Conservation (phyloP, 352 stramenopile species). For the Pythium myriotylum region DNA sequence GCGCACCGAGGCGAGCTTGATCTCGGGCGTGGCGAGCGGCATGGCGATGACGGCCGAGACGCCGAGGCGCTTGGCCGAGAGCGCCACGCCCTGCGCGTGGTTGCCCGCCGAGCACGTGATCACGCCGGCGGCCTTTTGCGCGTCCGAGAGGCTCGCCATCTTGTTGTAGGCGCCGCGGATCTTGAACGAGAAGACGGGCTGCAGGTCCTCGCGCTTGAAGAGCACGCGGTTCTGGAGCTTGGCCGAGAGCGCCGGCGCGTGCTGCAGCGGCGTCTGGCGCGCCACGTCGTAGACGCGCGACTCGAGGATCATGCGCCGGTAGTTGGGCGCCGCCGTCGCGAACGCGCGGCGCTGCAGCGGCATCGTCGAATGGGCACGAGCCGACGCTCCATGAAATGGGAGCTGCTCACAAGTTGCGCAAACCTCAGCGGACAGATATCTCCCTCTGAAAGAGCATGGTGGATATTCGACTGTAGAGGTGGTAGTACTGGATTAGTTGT, state of each 20-base stretch:
- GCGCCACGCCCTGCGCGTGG: constrained; percentile 97
- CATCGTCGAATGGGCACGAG: too few relatives aligned
- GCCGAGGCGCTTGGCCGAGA: constrained; percentile 92
- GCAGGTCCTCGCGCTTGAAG: constrained; percentile 97
- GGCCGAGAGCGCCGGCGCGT: constrained; percentile 65
- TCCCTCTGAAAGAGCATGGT: too few relatives aligned
- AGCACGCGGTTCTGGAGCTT: constrained; percentile 78
- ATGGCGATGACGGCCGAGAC: constrained; percentile 97
- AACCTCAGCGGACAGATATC: too few relatives aligned
- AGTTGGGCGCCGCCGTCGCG: constrained; percentile 45
- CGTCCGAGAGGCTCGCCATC: constrained; percentile 90
- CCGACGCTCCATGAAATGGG: too few relatives aligned
- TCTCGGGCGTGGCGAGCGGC: constrained; percentile 96
- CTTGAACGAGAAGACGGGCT: constrained; percentile 99
- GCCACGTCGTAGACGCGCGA: constrained; percentile 86
- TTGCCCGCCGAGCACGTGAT: constrained; percentile 93
- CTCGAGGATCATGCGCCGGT: constrained; percentile 87
- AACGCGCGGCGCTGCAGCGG: not conserved
- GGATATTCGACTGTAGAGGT: too few relatives aligned
- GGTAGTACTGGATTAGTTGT: too few relatives aligned
- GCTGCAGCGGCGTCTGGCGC: constrained; percentile 82
- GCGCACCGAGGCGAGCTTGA: constrained; percentile 92
- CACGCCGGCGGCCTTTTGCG: constrained; percentile 77
- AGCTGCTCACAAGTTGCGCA: too few relatives aligned
- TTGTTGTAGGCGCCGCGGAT: constrained; percentile 99